These are phyloP conservation scores for Corynespora cassiicola DNA, from an alignment of 2,329 filamentous ascomycete genomes.

Conservation along the genomic window DNA sequence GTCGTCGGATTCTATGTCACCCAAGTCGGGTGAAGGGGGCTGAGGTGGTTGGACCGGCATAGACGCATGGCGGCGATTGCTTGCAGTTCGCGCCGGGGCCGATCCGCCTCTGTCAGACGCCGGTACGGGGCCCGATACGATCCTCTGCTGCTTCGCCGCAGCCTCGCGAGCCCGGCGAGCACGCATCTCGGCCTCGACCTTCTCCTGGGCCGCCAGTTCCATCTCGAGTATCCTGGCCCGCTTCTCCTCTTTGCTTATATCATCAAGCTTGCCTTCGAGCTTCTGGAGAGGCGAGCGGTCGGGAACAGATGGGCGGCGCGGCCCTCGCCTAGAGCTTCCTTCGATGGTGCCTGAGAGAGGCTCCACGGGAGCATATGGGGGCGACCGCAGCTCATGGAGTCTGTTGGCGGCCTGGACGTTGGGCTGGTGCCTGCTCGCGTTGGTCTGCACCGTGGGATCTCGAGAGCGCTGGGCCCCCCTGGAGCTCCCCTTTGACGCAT, in stretches of 20 bases:
- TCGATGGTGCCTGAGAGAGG: constrained; percentile 35
- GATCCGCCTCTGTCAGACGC: constrained; percentile 13
- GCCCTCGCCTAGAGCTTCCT: constrained; percentile 16
- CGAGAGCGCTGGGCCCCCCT: constrained; percentile 34
- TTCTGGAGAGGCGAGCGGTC: constrained; percentile 92
- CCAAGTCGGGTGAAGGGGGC: constrained; percentile 27
- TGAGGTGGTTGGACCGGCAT: constrained; percentile 31
- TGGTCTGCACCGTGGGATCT: constrained; percentile 41
- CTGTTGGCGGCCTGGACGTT: constrained; percentile 39
- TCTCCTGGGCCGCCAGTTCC: constrained; percentile 74
- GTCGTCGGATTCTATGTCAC: constrained; percentile 36
- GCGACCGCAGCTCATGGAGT: constrained; percentile 37
- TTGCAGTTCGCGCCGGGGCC: constrained; percentile 21
- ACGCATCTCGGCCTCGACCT: constrained; percentile 52
- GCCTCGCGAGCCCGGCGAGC: constrained; percentile 38
- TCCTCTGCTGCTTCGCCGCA: constrained; percentile 36
- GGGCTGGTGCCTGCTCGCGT: constrained; percentile 42
- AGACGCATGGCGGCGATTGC: constrained; percentile 39
- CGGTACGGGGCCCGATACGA: constrained; percentile 34
- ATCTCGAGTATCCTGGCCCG: constrained; percentile 83
- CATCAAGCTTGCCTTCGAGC: constrained; percentile 87
- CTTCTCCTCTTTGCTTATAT: constrained; percentile 96
- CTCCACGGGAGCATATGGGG: constrained; percentile 37
- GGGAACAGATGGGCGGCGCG: constrained; percentile 66
- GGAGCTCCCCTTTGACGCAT: constrained; percentile 39